phyloP scores from a whole-genome alignment of 2,329 filamentous ascomycete genomes.

The Rugonectria rugulosa region DNA sequence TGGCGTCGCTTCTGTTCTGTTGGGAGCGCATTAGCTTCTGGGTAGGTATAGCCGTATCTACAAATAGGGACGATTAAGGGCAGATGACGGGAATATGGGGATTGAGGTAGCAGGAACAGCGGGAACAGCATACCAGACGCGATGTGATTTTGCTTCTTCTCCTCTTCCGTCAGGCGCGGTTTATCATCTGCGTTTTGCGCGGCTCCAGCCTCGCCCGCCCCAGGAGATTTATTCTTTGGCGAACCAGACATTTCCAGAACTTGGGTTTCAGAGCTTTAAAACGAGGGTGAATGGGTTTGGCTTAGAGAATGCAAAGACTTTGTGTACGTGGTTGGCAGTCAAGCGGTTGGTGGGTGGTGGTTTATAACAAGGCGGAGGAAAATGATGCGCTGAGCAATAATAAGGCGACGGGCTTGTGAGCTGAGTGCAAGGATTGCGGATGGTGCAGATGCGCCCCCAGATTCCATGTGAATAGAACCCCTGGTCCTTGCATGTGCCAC shows the following conservation, averaged over 20 bases:
- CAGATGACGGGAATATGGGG: too few species aligned
- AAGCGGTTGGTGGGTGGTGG: not conserved
- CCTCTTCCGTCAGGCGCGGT: conserved; percentile 59
- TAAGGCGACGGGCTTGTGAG: conserved; percentile 16
- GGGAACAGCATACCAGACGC: conserved; percentile 57
- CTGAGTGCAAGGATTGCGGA: conserved; percentile 41
- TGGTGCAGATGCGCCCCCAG: too few species aligned
- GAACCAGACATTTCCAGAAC: conserved; percentile 35
- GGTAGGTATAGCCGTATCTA: too few species aligned
- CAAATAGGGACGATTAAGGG: not conserved
- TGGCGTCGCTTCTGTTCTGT: conserved; percentile 55
- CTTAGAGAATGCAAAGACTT: not conserved
- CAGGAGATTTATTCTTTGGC: conserved; percentile 40
- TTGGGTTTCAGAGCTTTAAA: not conserved
- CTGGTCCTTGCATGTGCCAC: conserved; percentile 34
- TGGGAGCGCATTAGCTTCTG: conserved; percentile 21
- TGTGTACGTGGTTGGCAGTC: not conserved
- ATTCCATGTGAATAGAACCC: conserved; percentile 43
- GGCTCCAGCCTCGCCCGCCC: conserved; percentile 33
- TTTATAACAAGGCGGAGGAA: conserved; percentile 23
- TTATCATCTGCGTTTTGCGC: conserved; percentile 51
- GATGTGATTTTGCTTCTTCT: conserved; percentile 65
- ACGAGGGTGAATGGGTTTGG: conserved; percentile 1
- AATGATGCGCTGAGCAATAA: conserved; percentile 15
- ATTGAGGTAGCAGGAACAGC: too few species aligned